Percentiles rank a stretch among this genome's conserved stretches.
phyloP scores from a whole-genome alignment of 208 protist genomes.

The Phytomonas serpens region DNA sequence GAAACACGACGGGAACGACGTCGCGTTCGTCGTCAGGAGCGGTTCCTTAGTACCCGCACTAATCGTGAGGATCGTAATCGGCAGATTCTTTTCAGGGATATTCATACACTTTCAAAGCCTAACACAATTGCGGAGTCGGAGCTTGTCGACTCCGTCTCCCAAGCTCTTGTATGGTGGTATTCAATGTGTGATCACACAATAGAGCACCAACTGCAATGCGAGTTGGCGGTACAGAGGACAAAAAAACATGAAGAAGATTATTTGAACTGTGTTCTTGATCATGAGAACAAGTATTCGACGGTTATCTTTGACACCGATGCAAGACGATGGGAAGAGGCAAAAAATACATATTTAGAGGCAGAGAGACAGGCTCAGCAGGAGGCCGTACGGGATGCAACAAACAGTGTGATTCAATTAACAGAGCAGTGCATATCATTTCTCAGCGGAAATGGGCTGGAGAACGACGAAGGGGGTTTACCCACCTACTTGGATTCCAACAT shows the following conservation, averaged over 20 bases:
- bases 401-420: slow-evolving; percentile 18
- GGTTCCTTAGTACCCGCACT: neutral
- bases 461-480: neutral
- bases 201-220: slow-evolving; percentile 42
- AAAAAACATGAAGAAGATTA: slow-evolving; percentile 29
- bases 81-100: neutral
- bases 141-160: slow-evolving; percentile 35
- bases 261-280: slow-evolving; percentile 26
- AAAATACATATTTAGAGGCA: slow-evolving; percentile 15
- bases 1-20: slow-evolving; percentile 1
- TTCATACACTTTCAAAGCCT: slow-evolving; percentile 2
- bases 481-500: neutral
- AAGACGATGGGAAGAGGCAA: slow-evolving; percentile 35
- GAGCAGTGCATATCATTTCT: neutral
- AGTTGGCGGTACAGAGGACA: slow-evolving; percentile 31
- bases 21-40: neutral
- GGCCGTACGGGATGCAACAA: slow-evolving; percentile 23
- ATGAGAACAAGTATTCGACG: slow-evolving; percentile 37
- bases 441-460: neutral
- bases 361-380: slow-evolving; percentile 16
- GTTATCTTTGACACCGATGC: slow-evolving; percentile 46
- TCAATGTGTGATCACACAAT: slow-evolving; percentile 58
- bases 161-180: slow-evolving; percentile 61
- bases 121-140: slow-evolving; percentile 35
- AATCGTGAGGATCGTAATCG: neutral